A percentile compares a stretch with the other conserved stretches of the same genome.
These are phyloP conservation scores for Helicocarpus griseus DNA, from an alignment of 2,329 filamentous ascomycete species.

Conservation along the genomic window DNA sequence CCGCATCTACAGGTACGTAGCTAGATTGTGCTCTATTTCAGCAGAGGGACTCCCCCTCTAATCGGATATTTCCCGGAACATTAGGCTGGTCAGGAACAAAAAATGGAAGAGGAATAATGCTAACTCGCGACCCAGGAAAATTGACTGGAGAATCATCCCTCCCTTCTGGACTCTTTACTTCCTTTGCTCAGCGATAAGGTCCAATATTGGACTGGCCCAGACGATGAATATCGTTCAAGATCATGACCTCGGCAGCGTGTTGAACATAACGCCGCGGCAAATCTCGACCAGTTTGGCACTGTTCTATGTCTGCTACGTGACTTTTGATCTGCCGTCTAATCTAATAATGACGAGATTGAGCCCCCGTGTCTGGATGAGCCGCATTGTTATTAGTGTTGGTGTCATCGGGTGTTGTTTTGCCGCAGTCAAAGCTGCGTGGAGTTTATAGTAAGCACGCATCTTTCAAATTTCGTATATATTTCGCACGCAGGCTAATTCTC, in stretches of 20 bases:
- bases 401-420: slow-evolving; percentile 76
- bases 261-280: slow-evolving; percentile 62
- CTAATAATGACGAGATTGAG: slow-evolving; percentile 77
- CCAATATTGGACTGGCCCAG: slow-evolving; percentile 86
- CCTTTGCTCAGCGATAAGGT: slow-evolving; percentile 81
- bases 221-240: slow-evolving; percentile 69
- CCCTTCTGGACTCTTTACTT: slow-evolving; percentile 90
- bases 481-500: neutral
- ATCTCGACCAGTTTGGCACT: slow-evolving; percentile 75
- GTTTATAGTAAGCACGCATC: slow-evolving; percentile 55
- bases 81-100: too few species aligned
- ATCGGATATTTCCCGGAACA: too few species aligned
- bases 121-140: slow-evolving; percentile 33
- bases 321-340: slow-evolving; percentile 84
- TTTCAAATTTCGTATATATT: neutral
- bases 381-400: slow-evolving; percentile 80
- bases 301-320: slow-evolving; percentile 86
- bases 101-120: neutral
- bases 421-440: slow-evolving; percentile 73
- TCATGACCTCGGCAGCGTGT: slow-evolving; percentile 65
- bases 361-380: slow-evolving; percentile 82
- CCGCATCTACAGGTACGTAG: slow-evolving; percentile 27
- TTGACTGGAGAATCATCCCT: slow-evolving; percentile 51
- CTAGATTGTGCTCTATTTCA: neutral
- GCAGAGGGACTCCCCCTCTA: too few species aligned